Base-by-base conservation (phyloP, 2,329 filamentous ascomycete genomes). In the Diaporthe caulivora region DNA sequence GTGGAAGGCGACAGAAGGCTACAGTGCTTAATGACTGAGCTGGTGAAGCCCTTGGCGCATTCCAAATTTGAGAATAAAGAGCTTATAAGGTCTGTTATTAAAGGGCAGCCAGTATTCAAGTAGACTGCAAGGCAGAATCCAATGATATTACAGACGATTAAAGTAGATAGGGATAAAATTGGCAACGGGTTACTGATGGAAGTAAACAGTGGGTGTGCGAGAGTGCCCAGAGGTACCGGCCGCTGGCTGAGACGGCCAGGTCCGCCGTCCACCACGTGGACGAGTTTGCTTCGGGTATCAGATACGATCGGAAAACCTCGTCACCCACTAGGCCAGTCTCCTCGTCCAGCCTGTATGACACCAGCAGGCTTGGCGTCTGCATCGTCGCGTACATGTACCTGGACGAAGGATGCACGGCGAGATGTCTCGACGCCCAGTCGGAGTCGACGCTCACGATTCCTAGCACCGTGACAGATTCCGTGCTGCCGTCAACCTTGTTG, bases 341-440 rank as follows among this genome's bases (percentile, higher is more conserved):
- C 54, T 34, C 54, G 18, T 57, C 10, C 54, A 57, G 54, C 54
- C 2, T 21, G 31, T 57, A 57, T 18, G 54, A 57, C 2, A 57
- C 54, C 29, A 57, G 54, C 54, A 57, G 54, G 31, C 54, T 57
- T 10, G 54, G 54, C 18, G 54, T 37, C 18, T 37, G 54, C 54
- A 57, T 57, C 29, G 54, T 57, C 29, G 54, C 31, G 18, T 37
- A 57, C 29, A 57, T 29, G 18, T 57, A 57, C 0, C 10, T 37
- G 1, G 54, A 57, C 54, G 54, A 57, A 37, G 54, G 31, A 21
- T 57, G 54, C 54, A 57, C 54, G 1, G 54, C 54, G 54, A 57
- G 18, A 57, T 57, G 54, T 18, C 54, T 57, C 29, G 54, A 31
- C 54, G 54, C 54, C 54, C 54, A 57, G 1, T 21, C 54, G 18